These are phyloP conservation scores for Ceriops decandra DNA, from an alignment of 345 rosid genomes.

Conservation along the genomic window DNA sequence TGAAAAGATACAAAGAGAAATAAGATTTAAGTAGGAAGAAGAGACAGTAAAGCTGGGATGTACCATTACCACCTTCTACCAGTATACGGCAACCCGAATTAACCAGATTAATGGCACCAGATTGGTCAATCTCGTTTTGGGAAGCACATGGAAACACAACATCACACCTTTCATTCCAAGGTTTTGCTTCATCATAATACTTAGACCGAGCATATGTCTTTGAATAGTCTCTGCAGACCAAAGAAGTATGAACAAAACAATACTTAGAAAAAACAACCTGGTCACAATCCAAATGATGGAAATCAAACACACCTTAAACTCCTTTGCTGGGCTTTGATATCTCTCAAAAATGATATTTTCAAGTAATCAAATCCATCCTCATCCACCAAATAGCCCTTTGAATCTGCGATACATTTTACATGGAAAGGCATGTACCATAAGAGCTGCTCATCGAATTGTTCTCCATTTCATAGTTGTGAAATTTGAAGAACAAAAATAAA, in stretches of 20 bases:
- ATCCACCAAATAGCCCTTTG: slow-evolving; percentile 94
- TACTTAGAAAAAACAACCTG: slow-evolving; percentile 9
- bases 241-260: slow-evolving; percentile 13
- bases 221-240: slow-evolving; percentile 79
- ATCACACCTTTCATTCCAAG: slow-evolving; percentile 96
- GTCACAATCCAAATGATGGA: background rate
- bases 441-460: background rate
- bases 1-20: background rate
- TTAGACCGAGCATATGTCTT: slow-evolving; percentile 97
- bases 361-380: slow-evolving; percentile 96
- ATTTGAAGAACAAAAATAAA: background rate
- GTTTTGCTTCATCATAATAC: slow-evolving; percentile 94
- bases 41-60: slow-evolving; percentile 1
- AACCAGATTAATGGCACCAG: slow-evolving; percentile 89
- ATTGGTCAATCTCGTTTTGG: slow-evolving; percentile 91
- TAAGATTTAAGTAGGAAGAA: background rate
- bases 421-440: slow-evolving; percentile 15
- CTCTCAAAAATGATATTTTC: slow-evolving; percentile 95
- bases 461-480: background rate
- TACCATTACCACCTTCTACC: slow-evolving; percentile 69
- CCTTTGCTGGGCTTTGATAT: slow-evolving; percentile 92
- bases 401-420: slow-evolving; percentile 48
- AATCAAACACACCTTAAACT: slow-evolving; percentile 62
- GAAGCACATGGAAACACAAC: slow-evolving; percentile 93
- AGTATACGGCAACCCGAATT: slow-evolving; percentile 83